A percentile compares a stretch with the other conserved stretches of the same genome.
These are phyloP conservation scores for Aspergillus cavernicola DNA, from an alignment of 495 filamentous ascomycete species.

Conservation along the genomic window DNA sequence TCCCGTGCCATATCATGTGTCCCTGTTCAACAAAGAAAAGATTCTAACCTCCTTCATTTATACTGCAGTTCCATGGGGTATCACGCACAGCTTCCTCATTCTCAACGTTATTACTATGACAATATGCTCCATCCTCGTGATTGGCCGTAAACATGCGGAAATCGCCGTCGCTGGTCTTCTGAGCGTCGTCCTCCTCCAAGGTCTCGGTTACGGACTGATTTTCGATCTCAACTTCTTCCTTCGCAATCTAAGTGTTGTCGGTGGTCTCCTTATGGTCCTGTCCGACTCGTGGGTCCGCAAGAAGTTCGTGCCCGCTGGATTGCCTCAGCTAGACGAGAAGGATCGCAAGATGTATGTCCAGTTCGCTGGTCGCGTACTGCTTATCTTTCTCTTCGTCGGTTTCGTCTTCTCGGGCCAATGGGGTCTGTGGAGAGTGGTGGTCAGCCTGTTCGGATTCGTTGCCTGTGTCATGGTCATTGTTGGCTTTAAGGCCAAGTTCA, in stretches of 20 bases:
- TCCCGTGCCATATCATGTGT: too few species aligned
- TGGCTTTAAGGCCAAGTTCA: constrained; percentile 99
- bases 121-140: constrained; percentile 77
- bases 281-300: constrained; percentile 98
- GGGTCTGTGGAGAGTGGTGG: constrained; percentile 78
- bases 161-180: constrained; percentile 88
- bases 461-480: constrained; percentile 99
- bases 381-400: constrained; percentile 95
- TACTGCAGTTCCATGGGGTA: constrained; percentile 70
- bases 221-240: constrained; percentile 99
- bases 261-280: constrained; percentile 93
- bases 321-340: constrained; percentile 94
- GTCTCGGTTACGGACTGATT: constrained; percentile 94
- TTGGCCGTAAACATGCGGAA: constrained; percentile 85
- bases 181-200: constrained; percentile 90
- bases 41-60: not conserved
- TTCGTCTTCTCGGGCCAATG: constrained; percentile 95
- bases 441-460: constrained; percentile 76
- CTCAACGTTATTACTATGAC: constrained; percentile 88
- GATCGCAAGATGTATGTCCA: constrained; percentile 99
- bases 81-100: constrained; percentile 93
- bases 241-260: constrained; percentile 94
- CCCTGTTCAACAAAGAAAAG: not conserved
- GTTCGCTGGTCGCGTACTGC: constrained; percentile 88
- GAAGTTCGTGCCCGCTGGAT: constrained; percentile 90